Conservation (phyloP, 140 eudicot genomes). For the Ambrosia hybrid region DNA sequence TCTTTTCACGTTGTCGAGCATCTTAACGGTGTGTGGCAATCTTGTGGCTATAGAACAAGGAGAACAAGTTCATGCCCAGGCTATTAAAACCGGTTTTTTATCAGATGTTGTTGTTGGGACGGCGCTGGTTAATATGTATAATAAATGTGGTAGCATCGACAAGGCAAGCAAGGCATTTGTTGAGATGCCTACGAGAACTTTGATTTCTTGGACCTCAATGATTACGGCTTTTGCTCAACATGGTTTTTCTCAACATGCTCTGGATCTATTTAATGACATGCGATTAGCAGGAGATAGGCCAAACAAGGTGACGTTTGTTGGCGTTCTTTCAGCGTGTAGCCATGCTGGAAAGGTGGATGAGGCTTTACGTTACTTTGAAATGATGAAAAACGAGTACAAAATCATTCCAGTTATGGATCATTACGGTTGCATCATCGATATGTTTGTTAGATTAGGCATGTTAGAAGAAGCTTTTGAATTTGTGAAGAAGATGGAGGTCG, state of each 20-base stretch:
- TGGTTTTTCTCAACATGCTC: conserved; percentile 58
- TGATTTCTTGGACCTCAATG: conserved; percentile 96
- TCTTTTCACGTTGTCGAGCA: conserved; percentile 71
- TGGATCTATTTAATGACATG: conserved; percentile 84
- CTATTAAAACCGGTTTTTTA: conserved; percentile 69
- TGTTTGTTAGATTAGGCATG: conserved; percentile 82
- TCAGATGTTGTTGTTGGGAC: conserved; percentile 87
- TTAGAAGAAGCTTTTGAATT: conserved; percentile 80
- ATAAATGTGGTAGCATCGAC: conserved; percentile 75
- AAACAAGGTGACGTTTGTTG: conserved; percentile 77
- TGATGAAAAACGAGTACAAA: conserved; percentile 77
- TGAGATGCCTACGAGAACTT: conserved; percentile 71
- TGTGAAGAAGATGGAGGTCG: conserved; percentile 60
- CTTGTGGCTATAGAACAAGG: conserved; percentile 86
- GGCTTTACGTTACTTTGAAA: conserved; percentile 59
- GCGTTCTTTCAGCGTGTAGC: conserved; percentile 85
- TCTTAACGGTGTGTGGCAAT: conserved; percentile 68
- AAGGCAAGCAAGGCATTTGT: conserved; percentile 73
- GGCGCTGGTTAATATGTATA: conserved; percentile 81
- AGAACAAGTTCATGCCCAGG: conserved; percentile 78
- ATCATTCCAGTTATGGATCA: conserved; percentile 79
- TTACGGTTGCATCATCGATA: conserved; percentile 70
- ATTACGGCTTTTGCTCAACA: conserved; percentile 78
- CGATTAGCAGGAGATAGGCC: conserved; percentile 74
- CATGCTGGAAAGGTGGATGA: conserved; percentile 80